phyloP scores from a whole-genome alignment of 306 rosid species.

The Vachellia collinsii region DNA sequence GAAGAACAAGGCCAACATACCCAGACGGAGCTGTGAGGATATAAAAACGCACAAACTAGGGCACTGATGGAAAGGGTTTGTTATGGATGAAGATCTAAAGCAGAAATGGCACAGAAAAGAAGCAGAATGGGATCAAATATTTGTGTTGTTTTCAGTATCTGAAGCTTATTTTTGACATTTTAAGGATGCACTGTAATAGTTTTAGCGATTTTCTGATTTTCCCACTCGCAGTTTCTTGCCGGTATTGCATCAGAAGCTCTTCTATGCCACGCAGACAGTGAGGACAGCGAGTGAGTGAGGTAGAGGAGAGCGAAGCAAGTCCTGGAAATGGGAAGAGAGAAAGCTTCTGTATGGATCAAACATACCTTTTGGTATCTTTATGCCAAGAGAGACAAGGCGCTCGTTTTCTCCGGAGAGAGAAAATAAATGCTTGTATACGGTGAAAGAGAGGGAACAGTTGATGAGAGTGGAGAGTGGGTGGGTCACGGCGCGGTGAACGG shows the following conservation, averaged over 20 bases:
- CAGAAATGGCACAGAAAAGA: not conserved
- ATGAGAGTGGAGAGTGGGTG: too few species aligned
- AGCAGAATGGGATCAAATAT: slow-evolving; percentile 31
- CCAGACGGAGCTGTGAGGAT: too few species aligned
- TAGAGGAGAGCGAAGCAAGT: slow-evolving; percentile 3
- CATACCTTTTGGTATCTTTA: slow-evolving; percentile 40
- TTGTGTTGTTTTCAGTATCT: not conserved
- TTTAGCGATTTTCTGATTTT: slow-evolving; percentile 33
- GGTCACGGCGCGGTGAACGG: too few species aligned
- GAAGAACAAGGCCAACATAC: too few species aligned
- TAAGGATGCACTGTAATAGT: not conserved
- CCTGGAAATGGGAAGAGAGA: slow-evolving; percentile 13
- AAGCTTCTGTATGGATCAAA: slow-evolving; percentile 43
- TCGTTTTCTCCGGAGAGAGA: slow-evolving; percentile 10
- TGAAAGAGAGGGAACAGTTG: not conserved
- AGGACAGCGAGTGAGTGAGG: slow-evolving; percentile 1
- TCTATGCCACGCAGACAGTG: too few species aligned
- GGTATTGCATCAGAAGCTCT: slow-evolving; percentile 15
- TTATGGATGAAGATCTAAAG: slow-evolving; percentile 16
- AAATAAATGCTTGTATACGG: slow-evolving; percentile 9
- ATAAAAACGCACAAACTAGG: too few species aligned
- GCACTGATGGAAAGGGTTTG: too few species aligned
- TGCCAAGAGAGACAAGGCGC: slow-evolving; percentile 7
- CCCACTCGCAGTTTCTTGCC: not conserved
- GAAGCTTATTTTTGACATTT: not conserved